phyloP scores from a whole-genome alignment of 2,329 filamentous ascomycete genomes.

The Beauveria sp. region DNA sequence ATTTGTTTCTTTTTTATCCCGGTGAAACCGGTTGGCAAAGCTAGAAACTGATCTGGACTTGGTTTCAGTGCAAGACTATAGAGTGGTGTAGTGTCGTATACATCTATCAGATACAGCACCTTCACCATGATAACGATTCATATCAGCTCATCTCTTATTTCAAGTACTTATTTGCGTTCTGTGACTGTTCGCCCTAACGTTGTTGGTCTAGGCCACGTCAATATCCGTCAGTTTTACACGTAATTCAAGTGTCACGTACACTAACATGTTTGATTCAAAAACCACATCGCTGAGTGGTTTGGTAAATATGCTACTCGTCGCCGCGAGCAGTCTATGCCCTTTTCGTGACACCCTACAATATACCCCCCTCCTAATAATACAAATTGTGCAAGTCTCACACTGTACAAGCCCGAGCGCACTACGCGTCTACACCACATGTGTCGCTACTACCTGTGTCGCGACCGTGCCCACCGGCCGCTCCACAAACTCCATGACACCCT shows the following conservation, averaged over 20 bases:
- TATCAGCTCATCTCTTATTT: too few species aligned
- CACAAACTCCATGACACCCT: conserved; percentile 82
- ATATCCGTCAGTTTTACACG: too few species aligned
- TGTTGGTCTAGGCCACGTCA: too few species aligned
- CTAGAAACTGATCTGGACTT: conserved; percentile 1
- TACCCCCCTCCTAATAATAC: background rate
- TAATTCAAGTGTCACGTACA: background rate
- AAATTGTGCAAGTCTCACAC: background rate
- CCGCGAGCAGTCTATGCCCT: background rate
- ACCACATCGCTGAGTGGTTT: conserved; percentile 1
- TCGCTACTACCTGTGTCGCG: conserved; percentile 68
- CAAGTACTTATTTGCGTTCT: too few species aligned
- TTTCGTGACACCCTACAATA: background rate
- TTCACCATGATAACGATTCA: too few species aligned
- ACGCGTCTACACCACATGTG: conserved; percentile 53
- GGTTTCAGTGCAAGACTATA: conserved; percentile 8
- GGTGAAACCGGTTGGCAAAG: background rate
- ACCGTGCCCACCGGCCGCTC: conserved; percentile 83
- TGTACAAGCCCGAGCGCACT: background rate
- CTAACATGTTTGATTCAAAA: background rate
- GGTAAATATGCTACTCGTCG: background rate
- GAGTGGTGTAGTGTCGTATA: background rate
- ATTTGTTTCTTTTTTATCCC: background rate
- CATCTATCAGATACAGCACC: background rate
- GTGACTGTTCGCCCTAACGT: too few species aligned